These are phyloP conservation scores for Xylaria sp. DNA, from an alignment of 2,329 filamentous ascomycete genomes.

Conservation along the genomic window DNA sequence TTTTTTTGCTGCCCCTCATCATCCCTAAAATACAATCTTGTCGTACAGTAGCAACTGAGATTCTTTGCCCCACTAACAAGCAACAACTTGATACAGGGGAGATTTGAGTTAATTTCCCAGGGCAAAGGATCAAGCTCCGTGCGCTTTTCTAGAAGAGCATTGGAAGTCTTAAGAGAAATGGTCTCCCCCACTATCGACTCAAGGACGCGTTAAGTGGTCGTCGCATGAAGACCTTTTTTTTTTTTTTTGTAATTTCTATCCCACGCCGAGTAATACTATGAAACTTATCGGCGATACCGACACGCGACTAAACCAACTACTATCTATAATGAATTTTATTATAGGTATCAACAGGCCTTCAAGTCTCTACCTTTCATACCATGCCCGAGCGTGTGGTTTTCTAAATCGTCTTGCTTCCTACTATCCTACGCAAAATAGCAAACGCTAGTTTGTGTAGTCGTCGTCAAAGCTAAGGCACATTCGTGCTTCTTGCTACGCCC, in stretches of 20 bases:
- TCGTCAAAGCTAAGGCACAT: neutral
- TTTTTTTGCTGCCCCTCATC: neutral
- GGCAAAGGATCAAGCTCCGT: conserved; percentile 15
- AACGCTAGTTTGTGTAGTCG: neutral
- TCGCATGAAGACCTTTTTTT: conserved; percentile 18
- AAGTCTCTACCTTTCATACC: neutral
- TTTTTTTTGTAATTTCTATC: neutral
- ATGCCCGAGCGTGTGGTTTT: neutral
- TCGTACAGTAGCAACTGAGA: conserved; percentile 19
- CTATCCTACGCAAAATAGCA: neutral
- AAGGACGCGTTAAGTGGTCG: conserved; percentile 29
- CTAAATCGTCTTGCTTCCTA: neutral
- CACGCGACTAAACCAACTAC: neutral
- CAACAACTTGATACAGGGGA: neutral
- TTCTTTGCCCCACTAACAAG: conserved; percentile 24
- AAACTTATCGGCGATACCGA: conserved; percentile 23
- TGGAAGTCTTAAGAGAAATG: conserved; percentile 18
- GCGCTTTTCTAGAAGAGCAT: conserved; percentile 28
- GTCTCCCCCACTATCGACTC: conserved; percentile 7
- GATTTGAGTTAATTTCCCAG: conserved; percentile 31
- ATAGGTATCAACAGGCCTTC: neutral
- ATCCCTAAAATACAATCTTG: neutral
- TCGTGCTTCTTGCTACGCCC: neutral
- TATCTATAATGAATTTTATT: neutral
- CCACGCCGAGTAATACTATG: neutral